Base-by-base conservation (phyloP, 805 yeast species). In the Candida stauntonica region DNA sequence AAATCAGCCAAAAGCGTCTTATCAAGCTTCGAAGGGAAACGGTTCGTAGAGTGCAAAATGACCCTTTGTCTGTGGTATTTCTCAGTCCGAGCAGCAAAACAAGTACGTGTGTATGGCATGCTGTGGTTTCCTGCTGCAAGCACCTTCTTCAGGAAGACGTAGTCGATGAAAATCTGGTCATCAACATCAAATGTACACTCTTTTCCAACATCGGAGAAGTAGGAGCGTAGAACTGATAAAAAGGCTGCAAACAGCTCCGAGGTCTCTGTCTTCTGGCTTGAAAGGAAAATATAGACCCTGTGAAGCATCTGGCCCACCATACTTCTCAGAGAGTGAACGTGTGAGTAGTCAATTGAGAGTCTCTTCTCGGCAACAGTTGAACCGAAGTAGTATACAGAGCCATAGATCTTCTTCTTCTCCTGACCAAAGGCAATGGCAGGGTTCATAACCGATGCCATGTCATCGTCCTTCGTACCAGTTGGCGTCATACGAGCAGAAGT, bases 181-280 rank as follows among this genome's bases (percentile, higher is more conserved):
- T 78, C 75, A 4, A 72, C 63, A 29, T 72, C 79, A 35, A 79
- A 70, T 1, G 81, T 60, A 11, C 82, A 64, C 48, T 86, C 94
- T 39, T 75, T 71, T 2, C 95, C 95, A 18, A 82, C 81, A 54
- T 87, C 93, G 18, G 82, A 68, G 49, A 82, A 80, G 86, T 94
- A 93, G 6, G 81, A 75, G 45, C 81, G 77, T 31, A 82, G 55
- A 3, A 81, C 79, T 51, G 77, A 75, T 23, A 87, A 61, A 24
- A 81, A 68, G 32, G 77, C 74, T 44, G 77, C 77, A 54, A 80
- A 72, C 5, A 83, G 55, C 11, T 75, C 73, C 7, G 83, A 73
- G 44, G 86, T 81, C 43, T 85, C 87, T 29, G 73, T 78, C 31
- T 71, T 72, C 35, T 73, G 61, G 2, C 65, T 57, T 6, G 61